Evolutionary conservation across 2,329 filamentous ascomycete species (phyloP), one percentile per base, ranked within the genome.

Genomic region (Teratosphaeria viscida): DNA sequence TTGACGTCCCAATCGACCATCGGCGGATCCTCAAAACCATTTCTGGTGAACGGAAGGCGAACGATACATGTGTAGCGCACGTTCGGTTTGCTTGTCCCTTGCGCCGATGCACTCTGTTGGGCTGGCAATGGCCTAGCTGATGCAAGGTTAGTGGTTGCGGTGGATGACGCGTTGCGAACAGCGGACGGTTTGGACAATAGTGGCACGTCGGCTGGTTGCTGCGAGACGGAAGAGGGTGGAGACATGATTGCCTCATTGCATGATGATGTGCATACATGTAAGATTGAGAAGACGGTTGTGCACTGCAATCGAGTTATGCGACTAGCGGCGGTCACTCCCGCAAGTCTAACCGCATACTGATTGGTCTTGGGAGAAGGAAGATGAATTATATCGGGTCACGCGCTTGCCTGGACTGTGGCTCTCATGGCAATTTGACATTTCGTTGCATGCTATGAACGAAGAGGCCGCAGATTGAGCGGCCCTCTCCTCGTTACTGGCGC

Each of bases 21-120:
- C 54, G 90, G 88, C 60, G 94, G 94, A 74, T 99, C 92, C 62
- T 92, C 83, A 76, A 99, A 99, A 68, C 89, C 85, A 49, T 88
- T 88, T 59, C 94, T 84, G 39, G 87, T 84, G 69, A 96, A 95
- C 27, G 94, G 94, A n/a, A 97, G 82, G 63, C 92, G 83, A 64
- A 99, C 84, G 69, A 95, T 89, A 61, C 95, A 86, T 14, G 89
- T 95, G 72, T 75, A 82, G 58, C 78, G 78, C 10, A 70, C 57
- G 55, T 39, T 54, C 26, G 39, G 27, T 27, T 57, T 63, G 27
- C 34, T 32, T 47, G 39, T 29, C 26, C 54, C 35, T 47, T 47
- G 16, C n/a, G 55, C 26, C 5, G 63, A 23, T 23, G 27, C 26
- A 27, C 23, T 47, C 34, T 56, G 27, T 55, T 37, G 29, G 27